These are phyloP conservation scores for Stephania cephalantha DNA, from an alignment of 164 flowering plant genomes.

Conservation along the genomic window DNA sequence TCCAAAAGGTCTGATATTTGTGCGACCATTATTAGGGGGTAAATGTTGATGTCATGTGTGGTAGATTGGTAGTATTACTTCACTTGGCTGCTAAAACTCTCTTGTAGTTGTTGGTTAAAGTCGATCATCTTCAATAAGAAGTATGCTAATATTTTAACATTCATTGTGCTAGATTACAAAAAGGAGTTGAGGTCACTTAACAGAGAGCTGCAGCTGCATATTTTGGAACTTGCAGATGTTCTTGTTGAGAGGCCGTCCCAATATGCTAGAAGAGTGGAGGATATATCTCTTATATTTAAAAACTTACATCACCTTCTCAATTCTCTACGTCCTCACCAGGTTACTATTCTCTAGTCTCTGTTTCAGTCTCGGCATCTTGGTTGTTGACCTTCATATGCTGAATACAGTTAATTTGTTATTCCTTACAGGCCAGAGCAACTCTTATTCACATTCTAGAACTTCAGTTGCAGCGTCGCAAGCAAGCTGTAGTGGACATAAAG, in stretches of 20 bases:
- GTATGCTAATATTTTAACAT: neutral
- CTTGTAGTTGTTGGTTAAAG: no score
- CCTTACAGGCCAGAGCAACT: constrained; percentile 75
- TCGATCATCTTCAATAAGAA: neutral
- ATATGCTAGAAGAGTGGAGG: constrained; percentile 91
- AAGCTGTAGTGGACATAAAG: constrained; percentile 90
- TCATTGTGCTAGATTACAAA: constrained; percentile 52
- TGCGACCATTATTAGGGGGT: no score
- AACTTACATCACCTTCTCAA: constrained; percentile 88
- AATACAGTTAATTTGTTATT: neutral
- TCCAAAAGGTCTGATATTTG: no score
- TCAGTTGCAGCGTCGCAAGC: constrained; percentile 77
- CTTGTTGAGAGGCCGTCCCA: constrained; percentile 94
- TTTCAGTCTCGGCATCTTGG: neutral
- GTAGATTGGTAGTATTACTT: no score
- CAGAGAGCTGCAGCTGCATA: constrained; percentile 80
- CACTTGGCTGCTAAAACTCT: no score
- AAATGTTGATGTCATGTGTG: no score
- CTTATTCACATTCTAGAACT: constrained; percentile 79
- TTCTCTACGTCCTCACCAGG: constrained; percentile 95
- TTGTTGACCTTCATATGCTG: neutral
- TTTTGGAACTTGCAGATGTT: constrained; percentile 91
- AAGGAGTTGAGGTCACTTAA: constrained; percentile 74
- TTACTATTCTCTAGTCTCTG: constrained; percentile 11
- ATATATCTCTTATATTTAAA: constrained; percentile 81